Evolutionary conservation across 106 monocot genomes (phyloP), one percentile per base, ranked within the genome.

Genomic region (Apostasia ramifera): DNA sequence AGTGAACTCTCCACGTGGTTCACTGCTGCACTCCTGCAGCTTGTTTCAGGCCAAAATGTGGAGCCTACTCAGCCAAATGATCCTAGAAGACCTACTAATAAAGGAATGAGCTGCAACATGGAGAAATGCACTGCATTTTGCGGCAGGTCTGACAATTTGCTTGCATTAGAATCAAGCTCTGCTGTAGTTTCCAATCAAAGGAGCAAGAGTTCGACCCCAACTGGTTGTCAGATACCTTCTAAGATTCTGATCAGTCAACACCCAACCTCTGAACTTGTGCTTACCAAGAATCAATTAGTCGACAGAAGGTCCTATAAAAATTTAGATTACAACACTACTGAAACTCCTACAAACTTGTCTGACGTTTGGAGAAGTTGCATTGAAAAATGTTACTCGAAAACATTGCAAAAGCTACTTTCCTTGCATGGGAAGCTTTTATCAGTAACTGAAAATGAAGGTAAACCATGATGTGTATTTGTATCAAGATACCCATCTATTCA

Each of bases 1-100:
- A 86, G 82, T 67, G 95, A 95, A 58, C 85, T 82, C 12, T 86
- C 89, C 55, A 91, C 90, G 47, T 89, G 91, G 91, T 88, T 91
- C 61, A 92, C 86, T 66, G 86, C 86, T 61, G 95, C 91, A 13
- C 76, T 95, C 49, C 70, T 95, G 46, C 95, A 92, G 69, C 91
- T 95, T 70, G 84, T 89, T 43, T 79, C 79, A 70, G 73, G 81
- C 61, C 72, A 71, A 49, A 73, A 67, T 68, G 55, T 74, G 48
- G 88, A 86, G 67, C 46, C 57, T 56, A 73, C 57, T 74, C 77
- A 66, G 54, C 74, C 82, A 73, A 80, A 70, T 50, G 75, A 68
- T 53, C 83, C 66, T 43, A 76, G 73, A 62, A 81, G 71, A 62
- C 72, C 73, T 13, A 71, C 81, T 46, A 51, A 12, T 55, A 26